Conservation (phyloP, 176 grass and related monocot genomes). For the Bolboschoenus planiculmis region DNA sequence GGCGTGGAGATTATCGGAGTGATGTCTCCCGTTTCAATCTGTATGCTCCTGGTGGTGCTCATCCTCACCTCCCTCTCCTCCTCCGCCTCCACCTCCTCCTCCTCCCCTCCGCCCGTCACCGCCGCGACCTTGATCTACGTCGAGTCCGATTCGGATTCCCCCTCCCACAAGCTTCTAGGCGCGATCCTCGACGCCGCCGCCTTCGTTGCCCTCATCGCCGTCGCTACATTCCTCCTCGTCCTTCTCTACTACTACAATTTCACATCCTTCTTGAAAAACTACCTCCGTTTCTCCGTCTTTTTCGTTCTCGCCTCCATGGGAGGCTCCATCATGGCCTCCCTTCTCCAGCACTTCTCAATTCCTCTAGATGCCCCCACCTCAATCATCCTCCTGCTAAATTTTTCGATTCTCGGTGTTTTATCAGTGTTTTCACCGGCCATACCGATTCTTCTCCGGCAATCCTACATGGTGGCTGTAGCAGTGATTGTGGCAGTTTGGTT, state of each 20-base stretch:
- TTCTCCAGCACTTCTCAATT: constrained; percentile 47
- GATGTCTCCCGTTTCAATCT: constrained; percentile 90
- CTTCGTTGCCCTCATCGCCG: constrained; percentile 75
- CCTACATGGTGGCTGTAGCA: constrained; percentile 76
- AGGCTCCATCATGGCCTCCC: constrained; percentile 47
- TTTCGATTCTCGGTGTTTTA: constrained; percentile 58
- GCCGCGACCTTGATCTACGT: constrained; percentile 76
- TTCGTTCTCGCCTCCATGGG: constrained; percentile 96
- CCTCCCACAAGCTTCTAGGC: constrained; percentile 53
- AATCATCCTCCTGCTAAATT: constrained; percentile 74
- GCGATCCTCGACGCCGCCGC: constrained; percentile 80
- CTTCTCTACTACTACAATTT: constrained; percentile 97
- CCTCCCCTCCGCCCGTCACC: constrained; percentile 43
- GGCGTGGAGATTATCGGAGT: constrained; percentile 83
- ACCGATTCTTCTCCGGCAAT: constrained; percentile 80
- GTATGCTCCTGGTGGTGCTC: constrained; percentile 89
- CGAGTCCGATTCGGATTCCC: constrained; percentile 58
- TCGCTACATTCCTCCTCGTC: constrained; percentile 66
- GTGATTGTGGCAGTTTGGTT: constrained; percentile 93
- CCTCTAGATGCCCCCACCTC: constrained; percentile 64
- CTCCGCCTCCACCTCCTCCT: constrained; percentile 11
- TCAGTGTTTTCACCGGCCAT: constrained; percentile 70
- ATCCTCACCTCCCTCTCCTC: constrained; percentile 68
- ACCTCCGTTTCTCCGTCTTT: constrained; percentile 96
- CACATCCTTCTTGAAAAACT: constrained; percentile 86